A percentile compares a stretch with the other conserved stretches of the same genome.
Evolutionary conservation across 495 filamentous ascomycete genomes (phyloP).

Genomic region (Neurospora sp.): DNA sequence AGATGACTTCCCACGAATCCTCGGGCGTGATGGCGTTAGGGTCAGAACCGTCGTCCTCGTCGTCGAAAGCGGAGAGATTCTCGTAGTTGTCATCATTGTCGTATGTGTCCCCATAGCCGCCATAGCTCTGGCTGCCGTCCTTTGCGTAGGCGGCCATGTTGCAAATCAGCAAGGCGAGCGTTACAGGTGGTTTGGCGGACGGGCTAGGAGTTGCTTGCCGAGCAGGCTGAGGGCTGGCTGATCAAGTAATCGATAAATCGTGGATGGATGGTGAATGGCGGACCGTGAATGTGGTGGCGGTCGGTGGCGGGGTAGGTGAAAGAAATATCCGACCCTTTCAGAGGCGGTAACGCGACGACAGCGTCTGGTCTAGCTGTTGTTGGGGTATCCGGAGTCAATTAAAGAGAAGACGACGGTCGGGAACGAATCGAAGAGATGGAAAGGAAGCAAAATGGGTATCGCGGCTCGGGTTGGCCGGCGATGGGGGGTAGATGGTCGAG

Average conservation of each 20-base stretch:
- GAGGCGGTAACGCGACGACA: neutral
- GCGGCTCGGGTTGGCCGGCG: neutral
- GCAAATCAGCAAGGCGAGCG: neutral
- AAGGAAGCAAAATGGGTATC: neutral
- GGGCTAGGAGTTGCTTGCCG: neutral
- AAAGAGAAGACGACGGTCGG: neutral
- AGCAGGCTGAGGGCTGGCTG: neutral
- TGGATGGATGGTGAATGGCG: neutral
- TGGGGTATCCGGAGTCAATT: neutral
- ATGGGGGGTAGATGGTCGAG: neutral
- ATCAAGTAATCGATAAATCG: neutral
- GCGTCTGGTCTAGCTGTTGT: neutral
- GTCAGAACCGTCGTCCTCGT: conserved; percentile 56
- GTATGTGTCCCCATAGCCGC: conserved; percentile 21
- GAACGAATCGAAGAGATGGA: neutral
- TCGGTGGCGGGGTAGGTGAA: neutral
- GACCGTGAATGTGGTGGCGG: neutral
- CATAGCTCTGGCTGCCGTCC: conserved; percentile 8
- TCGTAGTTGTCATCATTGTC: conserved; percentile 36
- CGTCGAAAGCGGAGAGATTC: conserved; percentile 63
- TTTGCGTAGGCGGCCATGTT: conserved; percentile 19
- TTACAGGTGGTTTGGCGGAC: neutral
- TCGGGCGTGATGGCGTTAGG: conserved; percentile 88
- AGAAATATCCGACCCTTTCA: neutral
- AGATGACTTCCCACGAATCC: conserved; percentile 96